phyloP scores from a whole-genome alignment of 805 yeast species.

The Candida vartiovaarae region DNA sequence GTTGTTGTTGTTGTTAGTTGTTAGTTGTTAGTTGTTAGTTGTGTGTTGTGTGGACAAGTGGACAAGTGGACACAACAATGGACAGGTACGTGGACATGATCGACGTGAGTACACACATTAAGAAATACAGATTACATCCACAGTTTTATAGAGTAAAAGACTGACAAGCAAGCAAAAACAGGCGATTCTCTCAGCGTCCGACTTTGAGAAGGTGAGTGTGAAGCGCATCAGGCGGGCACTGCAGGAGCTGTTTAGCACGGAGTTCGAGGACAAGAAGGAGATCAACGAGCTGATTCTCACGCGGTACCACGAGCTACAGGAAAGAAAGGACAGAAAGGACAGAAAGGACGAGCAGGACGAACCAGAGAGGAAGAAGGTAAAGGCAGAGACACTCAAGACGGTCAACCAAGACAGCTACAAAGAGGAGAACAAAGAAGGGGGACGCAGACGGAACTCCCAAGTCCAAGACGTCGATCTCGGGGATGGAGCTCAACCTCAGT shows the following conservation, averaged over 20 bases:
- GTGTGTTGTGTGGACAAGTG: background rate
- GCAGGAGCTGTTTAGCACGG: constrained; percentile 58
- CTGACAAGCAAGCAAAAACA: constrained; percentile 11
- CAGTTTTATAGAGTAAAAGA: no score
- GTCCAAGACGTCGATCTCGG: constrained; percentile 23
- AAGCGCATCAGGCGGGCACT: constrained; percentile 64
- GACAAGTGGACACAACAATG: background rate
- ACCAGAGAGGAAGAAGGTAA: constrained; percentile 2
- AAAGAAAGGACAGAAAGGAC: constrained; percentile 23
- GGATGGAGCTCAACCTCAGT: constrained; percentile 41
- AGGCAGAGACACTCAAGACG: background rate
- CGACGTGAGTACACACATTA: constrained; percentile 38
- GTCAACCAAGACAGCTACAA: background rate
- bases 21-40: no score
- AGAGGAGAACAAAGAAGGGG: background rate
- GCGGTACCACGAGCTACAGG: constrained; percentile 44
- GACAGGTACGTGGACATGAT: constrained; percentile 47
- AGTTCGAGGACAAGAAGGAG: constrained; percentile 45
- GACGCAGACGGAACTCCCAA: constrained; percentile 7
- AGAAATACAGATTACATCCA: no score
- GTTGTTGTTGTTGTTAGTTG: no score
- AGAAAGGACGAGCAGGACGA: constrained; percentile 21
- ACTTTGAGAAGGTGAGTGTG: constrained; percentile 62
- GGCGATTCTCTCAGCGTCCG: constrained; percentile 70
- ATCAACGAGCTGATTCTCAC: constrained; percentile 55